A percentile compares a stretch with the other conserved stretches of the same genome.
These are phyloP conservation scores for Flammula alnicola DNA, from an alignment of 1,284 basidiomycete genomes.

Conservation along the genomic window DNA sequence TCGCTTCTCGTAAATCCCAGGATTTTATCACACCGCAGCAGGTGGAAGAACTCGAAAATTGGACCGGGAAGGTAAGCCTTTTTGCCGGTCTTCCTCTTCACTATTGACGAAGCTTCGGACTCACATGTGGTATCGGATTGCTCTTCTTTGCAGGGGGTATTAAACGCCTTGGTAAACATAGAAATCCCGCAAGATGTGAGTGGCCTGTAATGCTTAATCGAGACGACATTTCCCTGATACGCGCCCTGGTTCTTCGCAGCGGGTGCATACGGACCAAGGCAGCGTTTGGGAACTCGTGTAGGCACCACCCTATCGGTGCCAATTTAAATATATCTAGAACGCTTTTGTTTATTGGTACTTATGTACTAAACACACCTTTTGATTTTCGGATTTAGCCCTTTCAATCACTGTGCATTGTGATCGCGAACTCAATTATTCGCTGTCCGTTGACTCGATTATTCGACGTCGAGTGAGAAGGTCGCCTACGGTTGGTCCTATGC, in stretches of 20 bases:
- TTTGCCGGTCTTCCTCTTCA: slow-evolving; percentile 1
- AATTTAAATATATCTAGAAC: slow-evolving; percentile 16
- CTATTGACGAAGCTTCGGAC: slow-evolving; percentile 1
- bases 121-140: slow-evolving; percentile 10
- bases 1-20: slow-evolving; percentile 76
- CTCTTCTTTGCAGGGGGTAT: slow-evolving; percentile 37
- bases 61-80: slow-evolving; percentile 62
- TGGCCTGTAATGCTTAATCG: slow-evolving; percentile 13
- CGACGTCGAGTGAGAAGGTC: slow-evolving; percentile 11
- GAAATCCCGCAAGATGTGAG: slow-evolving; percentile 39
- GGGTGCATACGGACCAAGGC: slow-evolving; percentile 44
- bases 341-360: slow-evolving; percentile 10
- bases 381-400: slow-evolving; percentile 21
- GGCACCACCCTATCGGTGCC: slow-evolving; percentile 18
- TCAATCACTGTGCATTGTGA: slow-evolving; percentile 13
- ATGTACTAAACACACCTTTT: slow-evolving; percentile 18
- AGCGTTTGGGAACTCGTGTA: slow-evolving; percentile 49
- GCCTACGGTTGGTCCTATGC: background rate
- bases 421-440: slow-evolving; percentile 16
- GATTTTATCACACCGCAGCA: slow-evolving; percentile 78
- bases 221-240: slow-evolving; percentile 9
- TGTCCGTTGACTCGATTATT: background rate
- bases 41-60: slow-evolving; percentile 67
- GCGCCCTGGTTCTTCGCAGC: slow-evolving; percentile 33
- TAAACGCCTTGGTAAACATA: slow-evolving; percentile 40